These are phyloP conservation scores for Aspergillus sp. DNA, from an alignment of 2,329 filamentous ascomycete genomes.

Conservation along the genomic window DNA sequence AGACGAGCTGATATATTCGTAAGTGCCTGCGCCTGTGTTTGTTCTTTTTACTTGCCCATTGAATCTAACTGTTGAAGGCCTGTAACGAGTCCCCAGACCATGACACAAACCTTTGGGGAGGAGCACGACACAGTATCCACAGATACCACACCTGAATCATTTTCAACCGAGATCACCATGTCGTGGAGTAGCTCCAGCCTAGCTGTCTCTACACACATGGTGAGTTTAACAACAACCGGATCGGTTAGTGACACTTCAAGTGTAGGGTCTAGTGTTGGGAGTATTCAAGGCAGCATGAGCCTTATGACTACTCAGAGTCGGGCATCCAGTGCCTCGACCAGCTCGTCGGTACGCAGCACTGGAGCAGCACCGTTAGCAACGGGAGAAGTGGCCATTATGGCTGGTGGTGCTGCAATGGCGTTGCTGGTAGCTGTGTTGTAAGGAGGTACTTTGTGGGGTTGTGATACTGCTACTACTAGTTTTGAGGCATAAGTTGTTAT, in stretches of 20 bases:
- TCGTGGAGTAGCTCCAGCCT: background rate
- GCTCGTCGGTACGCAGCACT: background rate
- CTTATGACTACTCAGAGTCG: background rate
- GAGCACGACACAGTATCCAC: background rate
- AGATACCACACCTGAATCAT: background rate
- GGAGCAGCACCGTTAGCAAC: background rate
- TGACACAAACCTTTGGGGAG: no score
- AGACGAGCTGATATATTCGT: background rate
- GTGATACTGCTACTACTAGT: background rate
- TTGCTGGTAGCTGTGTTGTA: background rate
- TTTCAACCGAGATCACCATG: background rate
- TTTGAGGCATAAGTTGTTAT: background rate
- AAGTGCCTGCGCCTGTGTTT: background rate
- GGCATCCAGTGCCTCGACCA: background rate
- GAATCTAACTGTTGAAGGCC: background rate
- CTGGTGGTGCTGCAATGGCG: background rate
- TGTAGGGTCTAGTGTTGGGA: background rate
- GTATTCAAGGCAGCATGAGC: background rate
- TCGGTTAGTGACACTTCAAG: background rate
- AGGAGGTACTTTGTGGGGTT: background rate
- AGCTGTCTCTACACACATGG: background rate
- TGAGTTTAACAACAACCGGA: background rate
- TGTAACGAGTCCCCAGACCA: background rate
- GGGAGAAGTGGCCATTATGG: background rate
- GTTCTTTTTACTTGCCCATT: no score